Conservation (phyloP, 805 yeast genomes). For the Pichia membranifaciens region DNA sequence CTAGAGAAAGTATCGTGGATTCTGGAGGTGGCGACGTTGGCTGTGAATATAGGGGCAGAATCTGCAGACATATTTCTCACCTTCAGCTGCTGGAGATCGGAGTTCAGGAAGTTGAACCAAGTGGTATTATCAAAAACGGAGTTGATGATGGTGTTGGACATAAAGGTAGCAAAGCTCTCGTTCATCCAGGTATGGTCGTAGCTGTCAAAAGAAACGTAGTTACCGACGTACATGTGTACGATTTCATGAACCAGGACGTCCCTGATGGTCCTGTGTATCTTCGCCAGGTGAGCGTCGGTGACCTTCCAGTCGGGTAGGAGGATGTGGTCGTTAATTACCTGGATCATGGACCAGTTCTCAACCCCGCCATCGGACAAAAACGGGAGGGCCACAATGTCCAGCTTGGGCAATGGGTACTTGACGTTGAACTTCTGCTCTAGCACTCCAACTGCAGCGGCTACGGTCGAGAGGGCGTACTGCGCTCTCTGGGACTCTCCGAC, state of each 20-base stretch:
- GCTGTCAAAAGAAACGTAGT: slow-evolving; percentile 57
- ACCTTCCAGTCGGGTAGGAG: slow-evolving; percentile 32
- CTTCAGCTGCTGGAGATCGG: slow-evolving; percentile 28
- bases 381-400: slow-evolving; percentile 66
- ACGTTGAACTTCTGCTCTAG: slow-evolving; percentile 40
- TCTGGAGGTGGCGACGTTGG: slow-evolving; percentile 33
- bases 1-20: slow-evolving; percentile 44
- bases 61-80: slow-evolving; percentile 30
- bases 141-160: slow-evolving; percentile 40
- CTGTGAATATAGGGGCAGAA: slow-evolving; percentile 34
- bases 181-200: slow-evolving; percentile 71
- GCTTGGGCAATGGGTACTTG: slow-evolving; percentile 52
- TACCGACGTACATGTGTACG: slow-evolving; percentile 79
- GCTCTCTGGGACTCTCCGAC: slow-evolving; percentile 45
- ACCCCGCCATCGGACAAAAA: slow-evolving; percentile 72
- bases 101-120: slow-evolving; percentile 31
- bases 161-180: slow-evolving; percentile 74
- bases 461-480: slow-evolving; percentile 43
- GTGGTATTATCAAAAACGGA: slow-evolving; percentile 20
- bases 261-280: slow-evolving; percentile 30
- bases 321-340: slow-evolving; percentile 49
- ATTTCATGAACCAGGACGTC: slow-evolving; percentile 66
- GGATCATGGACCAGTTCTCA: slow-evolving; percentile 72
- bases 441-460: slow-evolving; percentile 42
- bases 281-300: slow-evolving; percentile 15